A percentile compares a stretch with the other conserved stretches of the same genome.
Conservation (phyloP, 768 basidiomycete genomes). For the Rhodotorula kratochvilovae region DNA sequence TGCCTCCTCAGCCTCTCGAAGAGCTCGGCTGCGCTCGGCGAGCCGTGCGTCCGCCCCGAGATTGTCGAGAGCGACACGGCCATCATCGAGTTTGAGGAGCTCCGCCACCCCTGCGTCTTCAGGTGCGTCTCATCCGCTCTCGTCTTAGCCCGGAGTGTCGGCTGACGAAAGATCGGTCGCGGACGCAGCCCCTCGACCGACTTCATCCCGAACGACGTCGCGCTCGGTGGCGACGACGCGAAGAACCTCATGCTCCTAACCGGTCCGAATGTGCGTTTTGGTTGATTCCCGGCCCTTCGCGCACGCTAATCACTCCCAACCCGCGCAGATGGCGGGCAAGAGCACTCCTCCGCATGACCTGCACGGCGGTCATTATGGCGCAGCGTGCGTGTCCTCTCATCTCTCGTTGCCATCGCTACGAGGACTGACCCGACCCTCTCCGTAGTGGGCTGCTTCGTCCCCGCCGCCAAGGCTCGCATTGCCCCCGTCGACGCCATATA, state of each 20-base stretch:
- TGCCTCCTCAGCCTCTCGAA: slow-evolving; percentile 89
- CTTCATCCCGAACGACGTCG: slow-evolving; percentile 92
- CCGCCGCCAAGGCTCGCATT: slow-evolving; percentile 73
- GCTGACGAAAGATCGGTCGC: slow-evolving; percentile 46
- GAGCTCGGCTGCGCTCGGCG: slow-evolving; percentile 79
- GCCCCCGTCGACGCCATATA: slow-evolving; percentile 86
- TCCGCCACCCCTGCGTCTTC: slow-evolving; percentile 80
- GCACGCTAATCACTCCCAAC: background rate
- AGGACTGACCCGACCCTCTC: slow-evolving; percentile 55
- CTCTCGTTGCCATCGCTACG: slow-evolving; percentile 3
- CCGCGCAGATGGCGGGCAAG: slow-evolving; percentile 46
- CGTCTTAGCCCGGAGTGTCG: fast-evolving
- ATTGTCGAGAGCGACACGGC: slow-evolving; percentile 76
- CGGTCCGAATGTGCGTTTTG: slow-evolving; percentile 54
- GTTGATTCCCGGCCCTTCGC: background rate
- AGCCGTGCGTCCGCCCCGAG: slow-evolving; percentile 87
- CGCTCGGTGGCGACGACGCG: slow-evolving; percentile 67
- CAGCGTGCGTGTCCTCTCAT: slow-evolving; percentile 9
- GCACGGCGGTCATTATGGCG: slow-evolving; percentile 72
- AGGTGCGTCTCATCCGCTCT: slow-evolving; percentile 37
- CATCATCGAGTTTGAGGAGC: slow-evolving; percentile 76
- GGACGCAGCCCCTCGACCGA: slow-evolving; percentile 47
- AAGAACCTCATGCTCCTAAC: slow-evolving; percentile 75
- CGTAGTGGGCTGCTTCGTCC: slow-evolving; percentile 91
- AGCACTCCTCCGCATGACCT: slow-evolving; percentile 86